phyloP scores from a whole-genome alignment of 2,329 filamentous ascomycete species.

The Beauveria asiatica region DNA sequence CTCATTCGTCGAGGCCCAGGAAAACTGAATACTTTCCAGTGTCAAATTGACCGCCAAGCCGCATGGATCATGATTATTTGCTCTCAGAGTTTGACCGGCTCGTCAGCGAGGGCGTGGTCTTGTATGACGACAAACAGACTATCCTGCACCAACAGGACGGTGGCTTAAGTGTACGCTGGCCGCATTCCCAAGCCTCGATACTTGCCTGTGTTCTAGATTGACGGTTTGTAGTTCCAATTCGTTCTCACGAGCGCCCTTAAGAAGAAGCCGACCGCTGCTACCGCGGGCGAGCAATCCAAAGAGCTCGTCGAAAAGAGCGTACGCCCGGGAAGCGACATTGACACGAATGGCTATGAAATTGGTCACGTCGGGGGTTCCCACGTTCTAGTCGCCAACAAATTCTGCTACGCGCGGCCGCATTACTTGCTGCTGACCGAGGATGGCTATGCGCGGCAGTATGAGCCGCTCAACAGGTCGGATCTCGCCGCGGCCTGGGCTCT shows the following conservation, averaged over 20 bases:
- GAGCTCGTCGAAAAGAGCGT: neutral
- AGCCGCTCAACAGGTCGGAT: slow-evolving; percentile 31
- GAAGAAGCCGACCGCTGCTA: slow-evolving; percentile 10
- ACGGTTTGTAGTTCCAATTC: slow-evolving; percentile 9
- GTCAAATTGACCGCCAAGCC: neutral
- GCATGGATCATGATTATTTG: neutral
- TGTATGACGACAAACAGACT: slow-evolving; percentile 12
- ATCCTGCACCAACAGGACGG: neutral
- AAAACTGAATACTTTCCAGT: neutral
- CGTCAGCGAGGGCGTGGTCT: slow-evolving; percentile 5
- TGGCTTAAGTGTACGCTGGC: slow-evolving; percentile 6
- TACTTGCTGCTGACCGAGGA: slow-evolving; percentile 38
- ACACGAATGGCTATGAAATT: slow-evolving; percentile 33
- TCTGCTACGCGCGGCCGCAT: slow-evolving; percentile 38
- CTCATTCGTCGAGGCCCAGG: neutral
- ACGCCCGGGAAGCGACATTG: slow-evolving; percentile 32
- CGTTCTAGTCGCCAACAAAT: slow-evolving; percentile 39
- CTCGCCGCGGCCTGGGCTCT: slow-evolving; percentile 28
- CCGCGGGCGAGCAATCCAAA: neutral
- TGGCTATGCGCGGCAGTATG: slow-evolving; percentile 36
- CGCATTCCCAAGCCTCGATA: neutral
- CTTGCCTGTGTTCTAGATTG: neutral
- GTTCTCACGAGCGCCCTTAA: slow-evolving; percentile 4
- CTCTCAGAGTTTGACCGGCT: slow-evolving; percentile 11
- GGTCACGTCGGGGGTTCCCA: slow-evolving; percentile 32